Conservation (phyloP, 352 stramenopile species). For the Sclerospora graminicola region DNA sequence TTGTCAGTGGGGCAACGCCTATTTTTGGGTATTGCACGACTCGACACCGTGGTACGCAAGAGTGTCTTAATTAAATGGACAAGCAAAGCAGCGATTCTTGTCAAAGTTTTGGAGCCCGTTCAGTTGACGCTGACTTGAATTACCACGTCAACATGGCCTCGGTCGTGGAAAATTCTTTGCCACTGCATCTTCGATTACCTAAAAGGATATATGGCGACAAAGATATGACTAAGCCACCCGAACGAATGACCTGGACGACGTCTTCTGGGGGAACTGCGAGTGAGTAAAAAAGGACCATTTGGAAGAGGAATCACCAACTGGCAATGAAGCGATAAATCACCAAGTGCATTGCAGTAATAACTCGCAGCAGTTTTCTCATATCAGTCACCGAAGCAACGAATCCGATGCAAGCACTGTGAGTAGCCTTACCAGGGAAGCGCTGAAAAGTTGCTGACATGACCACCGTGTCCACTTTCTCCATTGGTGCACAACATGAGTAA, state of each 20-base stretch:
- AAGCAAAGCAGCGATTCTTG: conserved; percentile 8
- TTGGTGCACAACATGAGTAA: too few species aligned
- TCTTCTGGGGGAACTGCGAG: too few species aligned
- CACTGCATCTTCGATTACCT: too few species aligned
- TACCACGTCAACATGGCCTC: conserved; percentile 43
- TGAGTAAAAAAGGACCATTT: conserved; percentile 1
- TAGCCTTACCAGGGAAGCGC: not conserved
- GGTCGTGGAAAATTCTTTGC: conserved; percentile 23
- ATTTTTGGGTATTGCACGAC: too few species aligned
- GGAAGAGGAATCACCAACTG: not conserved
- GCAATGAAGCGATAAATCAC: not conserved
- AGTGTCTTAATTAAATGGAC: conserved; percentile 1
- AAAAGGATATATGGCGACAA: conserved; percentile 17
- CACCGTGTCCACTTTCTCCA: too few species aligned
- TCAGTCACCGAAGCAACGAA: not conserved
- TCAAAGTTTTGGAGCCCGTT: conserved; percentile 32
- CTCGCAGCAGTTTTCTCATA: too few species aligned
- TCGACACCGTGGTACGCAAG: not conserved
- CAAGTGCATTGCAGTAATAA: too few species aligned
- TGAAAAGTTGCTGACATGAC: conserved; percentile 14
- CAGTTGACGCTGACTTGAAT: conserved; percentile 40
- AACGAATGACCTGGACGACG: conserved; percentile 25
- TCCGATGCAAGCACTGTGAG: conserved; percentile 4
- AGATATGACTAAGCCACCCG: conserved; percentile 31
- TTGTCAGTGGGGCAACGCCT: too few species aligned